phyloP scores from a whole-genome alignment of 2,329 filamentous ascomycete genomes.

The Sporothrix sp. region DNA sequence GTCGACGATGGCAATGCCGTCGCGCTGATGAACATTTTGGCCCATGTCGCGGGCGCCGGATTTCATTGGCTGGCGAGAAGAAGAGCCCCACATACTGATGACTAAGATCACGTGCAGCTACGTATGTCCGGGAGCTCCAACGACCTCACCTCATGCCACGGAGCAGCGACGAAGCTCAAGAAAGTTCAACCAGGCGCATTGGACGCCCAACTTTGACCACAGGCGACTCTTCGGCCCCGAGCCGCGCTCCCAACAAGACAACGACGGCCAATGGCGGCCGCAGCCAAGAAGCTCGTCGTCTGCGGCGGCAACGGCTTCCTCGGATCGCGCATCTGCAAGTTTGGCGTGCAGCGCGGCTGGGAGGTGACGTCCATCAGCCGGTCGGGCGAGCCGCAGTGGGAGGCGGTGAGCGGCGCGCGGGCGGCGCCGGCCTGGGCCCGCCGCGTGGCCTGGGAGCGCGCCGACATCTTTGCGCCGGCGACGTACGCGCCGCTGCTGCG shows the following conservation, averaged over 20 bases:
- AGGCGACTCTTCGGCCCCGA: too few relatives aligned
- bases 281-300: conserved; percentile 70
- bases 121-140: background rate
- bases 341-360: conserved; percentile 78
- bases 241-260: too few relatives aligned
- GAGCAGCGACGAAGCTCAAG: too few relatives aligned
- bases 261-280: conserved; percentile 50
- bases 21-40: too few relatives aligned
- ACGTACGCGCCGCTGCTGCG: conserved; percentile 70
- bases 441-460: conserved; percentile 77
- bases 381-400: conserved; percentile 83
- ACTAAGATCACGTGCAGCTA: conserved; percentile 9
- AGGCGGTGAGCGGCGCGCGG: conserved; percentile 60
- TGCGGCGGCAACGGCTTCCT: conserved; percentile 92
- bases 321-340: conserved; percentile 81
- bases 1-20: too few relatives aligned
- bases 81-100: background rate
- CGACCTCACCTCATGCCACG: conserved; percentile 9
- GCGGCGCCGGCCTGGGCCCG: conserved; percentile 70
- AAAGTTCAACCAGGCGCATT: too few relatives aligned
- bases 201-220: too few relatives aligned
- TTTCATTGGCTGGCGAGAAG: background rate
- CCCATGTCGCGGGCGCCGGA: too few relatives aligned
- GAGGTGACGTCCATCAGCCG: conserved; percentile 88
- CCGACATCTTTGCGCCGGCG: conserved; percentile 73